Evolutionary conservation across 345 rosid species (phyloP).

Genomic region (Tarenaya hassleriana): DNA sequence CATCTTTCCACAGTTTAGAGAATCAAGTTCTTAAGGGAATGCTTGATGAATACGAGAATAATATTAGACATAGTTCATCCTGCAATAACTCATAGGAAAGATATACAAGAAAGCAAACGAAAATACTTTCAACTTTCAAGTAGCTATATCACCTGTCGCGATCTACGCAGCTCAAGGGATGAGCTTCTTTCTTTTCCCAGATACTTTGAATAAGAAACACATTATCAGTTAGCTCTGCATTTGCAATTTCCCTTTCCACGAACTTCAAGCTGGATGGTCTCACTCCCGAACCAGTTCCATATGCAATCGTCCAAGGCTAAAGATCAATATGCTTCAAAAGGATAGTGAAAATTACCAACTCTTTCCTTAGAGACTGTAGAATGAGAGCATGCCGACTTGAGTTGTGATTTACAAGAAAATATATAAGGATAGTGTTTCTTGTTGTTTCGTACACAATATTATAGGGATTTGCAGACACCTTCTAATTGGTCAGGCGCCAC

Average conservation of each 20-base stretch:
- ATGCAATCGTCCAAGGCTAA: conserved; percentile 1
- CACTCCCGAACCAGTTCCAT: conserved; percentile 3
- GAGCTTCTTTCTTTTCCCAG: too few species aligned
- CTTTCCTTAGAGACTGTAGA: conserved; percentile 8
- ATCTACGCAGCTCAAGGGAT: too few species aligned
- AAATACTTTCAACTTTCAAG: conserved; percentile 10
- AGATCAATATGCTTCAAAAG: conserved; percentile 7
- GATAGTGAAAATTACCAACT: conserved; percentile 7
- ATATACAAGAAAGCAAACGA: conserved; percentile 14
- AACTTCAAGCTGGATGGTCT: conserved; percentile 1
- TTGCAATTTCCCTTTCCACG: neutral
- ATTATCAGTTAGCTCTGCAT: conserved; percentile 1
- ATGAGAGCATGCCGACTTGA: conserved; percentile 2
- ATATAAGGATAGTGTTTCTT: conserved; percentile 16
- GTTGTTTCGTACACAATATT: conserved; percentile 16
- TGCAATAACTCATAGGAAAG: conserved; percentile 27
- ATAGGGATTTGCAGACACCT: conserved; percentile 30
- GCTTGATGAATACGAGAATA: conserved; percentile 11
- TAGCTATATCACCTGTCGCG: conserved; percentile 18
- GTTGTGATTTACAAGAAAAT: conserved; percentile 6
- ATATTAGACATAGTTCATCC: conserved; percentile 8
- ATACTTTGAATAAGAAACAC: conserved; percentile 7
- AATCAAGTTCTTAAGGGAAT: conserved; percentile 37
- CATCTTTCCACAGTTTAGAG: conserved; percentile 42
- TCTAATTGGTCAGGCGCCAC: conserved; percentile 43